Conservation (phyloP, 2,329 filamentous ascomycete genomes). For the Arthrobotrys entomopaga region DNA sequence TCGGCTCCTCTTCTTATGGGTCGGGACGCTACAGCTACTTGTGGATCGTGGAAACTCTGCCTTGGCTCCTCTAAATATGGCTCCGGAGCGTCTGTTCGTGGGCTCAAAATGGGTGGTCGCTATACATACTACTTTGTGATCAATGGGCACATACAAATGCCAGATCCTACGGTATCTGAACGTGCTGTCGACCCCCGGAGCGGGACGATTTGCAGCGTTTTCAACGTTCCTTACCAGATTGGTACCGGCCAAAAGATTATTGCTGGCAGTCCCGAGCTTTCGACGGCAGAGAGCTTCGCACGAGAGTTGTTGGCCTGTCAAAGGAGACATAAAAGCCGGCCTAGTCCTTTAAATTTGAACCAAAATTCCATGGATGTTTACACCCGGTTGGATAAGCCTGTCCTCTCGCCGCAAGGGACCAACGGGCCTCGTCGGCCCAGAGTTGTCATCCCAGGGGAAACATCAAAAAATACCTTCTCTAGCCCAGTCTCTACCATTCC, state of each 20-base stretch:
- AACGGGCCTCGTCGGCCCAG: constrained; percentile 35
- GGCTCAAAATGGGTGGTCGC: constrained; percentile 57
- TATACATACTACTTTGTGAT: constrained; percentile 58
- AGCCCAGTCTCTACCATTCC: constrained; percentile 35
- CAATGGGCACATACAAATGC: constrained; percentile 46
- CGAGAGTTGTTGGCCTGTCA: constrained; percentile 32
- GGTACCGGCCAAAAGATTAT: constrained; percentile 31
- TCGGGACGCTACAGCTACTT: constrained; percentile 55
- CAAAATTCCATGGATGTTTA: background rate
- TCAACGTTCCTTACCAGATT: constrained; percentile 37
- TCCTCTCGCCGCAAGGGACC: constrained; percentile 2
- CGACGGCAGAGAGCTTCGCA: constrained; percentile 33
- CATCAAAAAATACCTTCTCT: constrained; percentile 7
- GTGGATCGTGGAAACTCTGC: constrained; percentile 56
- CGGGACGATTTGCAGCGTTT: constrained; percentile 45
- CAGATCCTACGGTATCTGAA: constrained; percentile 38
- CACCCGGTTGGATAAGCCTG: constrained; percentile 4
- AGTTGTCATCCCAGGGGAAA: constrained; percentile 22
- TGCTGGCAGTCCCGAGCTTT: constrained; percentile 38
- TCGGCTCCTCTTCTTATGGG: constrained; percentile 56
- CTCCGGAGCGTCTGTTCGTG: constrained; percentile 55
- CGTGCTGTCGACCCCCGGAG: constrained; percentile 36
- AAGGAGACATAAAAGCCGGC: constrained; percentile 21
- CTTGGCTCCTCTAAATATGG: constrained; percentile 48
- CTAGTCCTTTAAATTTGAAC: constrained; percentile 20